These are phyloP conservation scores for Saitozyma sp. DNA, from an alignment of 768 basidiomycete species.

Conservation along the genomic window DNA sequence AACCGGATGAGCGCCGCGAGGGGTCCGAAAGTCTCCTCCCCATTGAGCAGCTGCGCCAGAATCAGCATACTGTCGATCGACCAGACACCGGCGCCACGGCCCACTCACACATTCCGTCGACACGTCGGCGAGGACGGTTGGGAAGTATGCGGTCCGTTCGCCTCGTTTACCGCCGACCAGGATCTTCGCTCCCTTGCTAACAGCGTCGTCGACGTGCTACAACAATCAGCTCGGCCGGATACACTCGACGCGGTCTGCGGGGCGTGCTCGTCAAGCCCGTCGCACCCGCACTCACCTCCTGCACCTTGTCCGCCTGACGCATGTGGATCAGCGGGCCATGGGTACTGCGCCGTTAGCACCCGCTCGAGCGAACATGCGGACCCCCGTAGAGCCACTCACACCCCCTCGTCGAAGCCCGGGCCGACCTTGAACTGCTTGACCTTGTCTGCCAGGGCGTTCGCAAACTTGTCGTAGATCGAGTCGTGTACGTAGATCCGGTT, in stretches of 20 bases:
- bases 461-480: slow-evolving; percentile 86
- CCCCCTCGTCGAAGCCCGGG: slow-evolving; percentile 74
- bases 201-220: slow-evolving; percentile 81
- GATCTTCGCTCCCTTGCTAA: slow-evolving; percentile 78
- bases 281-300: slow-evolving; percentile 48
- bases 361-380: slow-evolving; percentile 40
- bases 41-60: slow-evolving; percentile 57
- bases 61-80: background rate
- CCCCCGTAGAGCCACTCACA: slow-evolving; percentile 55
- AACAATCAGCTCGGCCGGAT: background rate
- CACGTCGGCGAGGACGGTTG: slow-evolving; percentile 88
- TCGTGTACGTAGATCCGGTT: slow-evolving; percentile 94
- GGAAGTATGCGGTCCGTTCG: slow-evolving; percentile 56
- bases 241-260: background rate
- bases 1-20: slow-evolving; percentile 68
- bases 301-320: slow-evolving; percentile 81
- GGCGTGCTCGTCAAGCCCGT: background rate
- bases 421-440: slow-evolving; percentile 67
- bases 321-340: slow-evolving; percentile 93
- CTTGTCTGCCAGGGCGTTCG: slow-evolving; percentile 73
- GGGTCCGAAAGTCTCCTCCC: slow-evolving; percentile 93
- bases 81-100: background rate
- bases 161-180: slow-evolving; percentile 81
- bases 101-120: slow-evolving; percentile 59
- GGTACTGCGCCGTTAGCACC: slow-evolving; percentile 55